Evolutionary conservation across 2,329 filamentous ascomycete species (phyloP).

Genomic region (Aureobasidium sp.): DNA sequence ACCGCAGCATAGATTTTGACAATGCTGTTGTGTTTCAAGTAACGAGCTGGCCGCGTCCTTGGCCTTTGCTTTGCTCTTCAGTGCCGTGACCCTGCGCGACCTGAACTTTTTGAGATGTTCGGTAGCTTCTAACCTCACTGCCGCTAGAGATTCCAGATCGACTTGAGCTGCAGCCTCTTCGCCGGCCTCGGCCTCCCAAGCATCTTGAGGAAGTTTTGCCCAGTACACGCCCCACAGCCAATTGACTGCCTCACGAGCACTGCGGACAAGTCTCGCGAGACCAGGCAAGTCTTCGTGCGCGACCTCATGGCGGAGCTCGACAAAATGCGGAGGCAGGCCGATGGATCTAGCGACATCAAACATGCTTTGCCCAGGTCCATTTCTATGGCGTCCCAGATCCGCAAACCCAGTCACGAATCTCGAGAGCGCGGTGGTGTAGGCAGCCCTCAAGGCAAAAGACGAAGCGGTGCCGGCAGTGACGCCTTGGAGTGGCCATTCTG

Average conservation of each 20-base stretch:
- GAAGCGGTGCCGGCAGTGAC: not conserved
- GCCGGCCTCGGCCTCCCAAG: conserved; percentile 16
- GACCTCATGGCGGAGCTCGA: conserved; percentile 82
- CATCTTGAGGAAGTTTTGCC: conserved; percentile 42
- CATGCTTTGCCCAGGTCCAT: conserved; percentile 52
- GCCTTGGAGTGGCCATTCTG: not conserved
- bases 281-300: conserved; percentile 84
- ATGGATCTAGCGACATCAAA: conserved; percentile 63
- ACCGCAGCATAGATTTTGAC: not conserved
- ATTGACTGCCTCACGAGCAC: conserved; percentile 60
- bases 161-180: not conserved
- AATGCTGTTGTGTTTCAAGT: conserved; percentile 6
- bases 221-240: conserved; percentile 95
- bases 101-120: conserved; percentile 13
- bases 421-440: conserved; percentile 65
- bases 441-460: conserved; percentile 44
- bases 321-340: conserved; percentile 68
- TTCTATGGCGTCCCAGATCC: conserved; percentile 63
- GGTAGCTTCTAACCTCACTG: not conserved
- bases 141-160: not conserved
- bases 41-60: not conserved
- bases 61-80: conserved; percentile 10
- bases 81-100: not conserved
- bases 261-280: conserved; percentile 63
- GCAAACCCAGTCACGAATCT: conserved; percentile 71